Base-by-base conservation (phyloP, 1,284 basidiomycete genomes). In the Papiliotrema fonsecae region DNA sequence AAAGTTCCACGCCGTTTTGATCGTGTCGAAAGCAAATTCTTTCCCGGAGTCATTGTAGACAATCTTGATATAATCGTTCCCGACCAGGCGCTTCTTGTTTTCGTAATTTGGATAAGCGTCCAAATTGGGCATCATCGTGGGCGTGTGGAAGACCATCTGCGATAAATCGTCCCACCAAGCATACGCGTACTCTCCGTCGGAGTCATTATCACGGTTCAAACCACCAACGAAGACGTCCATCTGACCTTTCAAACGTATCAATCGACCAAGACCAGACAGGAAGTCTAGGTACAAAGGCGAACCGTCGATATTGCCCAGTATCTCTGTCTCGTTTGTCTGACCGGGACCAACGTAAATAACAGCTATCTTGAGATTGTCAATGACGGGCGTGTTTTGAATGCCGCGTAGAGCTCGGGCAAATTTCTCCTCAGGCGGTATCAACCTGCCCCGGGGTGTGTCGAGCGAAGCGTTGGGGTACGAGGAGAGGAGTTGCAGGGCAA, bases 121-220 rank as follows among this genome's bases (percentile, higher is more conserved):
- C n/a, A 77, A 72, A 45, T 83, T 86, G 2, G 96, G 96, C 96
- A 98, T 98, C 75, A 99, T 83, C 1, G 96, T 98, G 2, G 94
- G 88, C 1, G 91, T 87, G 72, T 98, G 96, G 72, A 90, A 99
- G 45, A 97, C 80, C 51, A 97, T 83, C 68, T 98, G 96, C 16
- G 87, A 85, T 38, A 97, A 93, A 64, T 97, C 92, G 72, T 99
- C 92, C 86, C 91, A 93, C 93, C 94, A 98, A 0, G 93, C 92
- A 65, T 98, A 98, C 0, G 91, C 88, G 64, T 91, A 94, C 71
- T 76, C 70, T 24, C 78, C 78, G 56, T 97, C 90, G 21, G 87
- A 84, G 68, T 97, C 92, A 60, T 86, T 83, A 56, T 87, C 84
- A 13, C 64, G 82, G 69, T 94, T 87, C 27, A 98, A 78, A 2